These are phyloP conservation scores for Lichenothelia convexa DNA, from an alignment of 495 filamentous ascomycete species.

Conservation along the genomic window DNA sequence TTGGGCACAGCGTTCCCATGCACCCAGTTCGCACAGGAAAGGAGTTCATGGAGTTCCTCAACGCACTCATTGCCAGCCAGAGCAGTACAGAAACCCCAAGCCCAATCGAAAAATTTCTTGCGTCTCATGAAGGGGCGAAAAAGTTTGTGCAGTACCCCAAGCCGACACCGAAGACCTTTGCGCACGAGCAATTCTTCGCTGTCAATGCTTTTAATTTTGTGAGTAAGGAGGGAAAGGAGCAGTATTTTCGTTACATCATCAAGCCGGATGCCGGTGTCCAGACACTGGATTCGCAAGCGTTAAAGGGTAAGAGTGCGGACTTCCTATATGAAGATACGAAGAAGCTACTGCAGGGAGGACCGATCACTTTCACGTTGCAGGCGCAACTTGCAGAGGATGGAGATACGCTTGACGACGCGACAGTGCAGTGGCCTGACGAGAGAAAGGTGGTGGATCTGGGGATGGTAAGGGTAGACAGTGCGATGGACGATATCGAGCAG, in stretches of 20 bases:
- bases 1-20: constrained; percentile 29
- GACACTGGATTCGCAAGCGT: constrained; percentile 18
- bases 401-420: constrained; percentile 31
- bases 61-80: constrained; percentile 15
- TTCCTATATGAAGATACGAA: constrained; percentile 29
- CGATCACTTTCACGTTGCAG: constrained; percentile 26
- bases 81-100: constrained; percentile 2
- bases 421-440: constrained; percentile 31
- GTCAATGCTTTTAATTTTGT: constrained; percentile 35
- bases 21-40: constrained; percentile 31
- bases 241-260: constrained; percentile 28
- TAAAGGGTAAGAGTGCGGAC: constrained; percentile 17
- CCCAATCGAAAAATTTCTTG: constrained; percentile 24
- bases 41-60: constrained; percentile 31
- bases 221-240: constrained; percentile 16
- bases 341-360: constrained; percentile 12
- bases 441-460: constrained; percentile 32
- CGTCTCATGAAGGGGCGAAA: constrained; percentile 23
- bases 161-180: constrained; percentile 28
- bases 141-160: constrained; percentile 30
- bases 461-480: constrained; percentile 23
- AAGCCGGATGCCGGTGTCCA: constrained; percentile 22
- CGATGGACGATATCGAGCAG: constrained; percentile 17
- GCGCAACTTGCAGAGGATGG: constrained; percentile 32
- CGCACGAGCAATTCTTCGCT: constrained; percentile 25